A percentile compares a stretch with the other conserved stretches of the same genome.
These are phyloP conservation scores for Ogataea pignaliae DNA, from an alignment of 805 yeast species.

Conservation along the genomic window DNA sequence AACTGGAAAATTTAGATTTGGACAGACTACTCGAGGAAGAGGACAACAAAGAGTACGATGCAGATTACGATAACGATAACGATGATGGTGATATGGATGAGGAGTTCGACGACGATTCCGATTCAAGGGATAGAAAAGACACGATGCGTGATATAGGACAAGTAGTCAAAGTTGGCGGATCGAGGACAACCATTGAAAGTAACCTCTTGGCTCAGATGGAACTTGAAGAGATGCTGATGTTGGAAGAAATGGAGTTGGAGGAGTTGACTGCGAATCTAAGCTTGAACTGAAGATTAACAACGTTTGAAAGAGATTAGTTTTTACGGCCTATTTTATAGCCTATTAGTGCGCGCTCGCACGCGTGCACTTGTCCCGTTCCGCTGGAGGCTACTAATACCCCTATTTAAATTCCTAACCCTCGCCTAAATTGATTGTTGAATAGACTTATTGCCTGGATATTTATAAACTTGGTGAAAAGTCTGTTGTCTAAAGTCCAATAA, in stretches of 20 bases:
- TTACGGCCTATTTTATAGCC: no score
- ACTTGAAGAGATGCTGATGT: constrained; percentile 24
- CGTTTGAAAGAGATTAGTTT: no score
- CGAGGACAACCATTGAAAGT: no score
- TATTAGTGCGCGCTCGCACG: no score
- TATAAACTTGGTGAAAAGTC: no score
- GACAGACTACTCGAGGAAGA: constrained; percentile 8
- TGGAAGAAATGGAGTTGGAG: constrained; percentile 28
- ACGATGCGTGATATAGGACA: no score
- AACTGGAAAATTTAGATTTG: constrained; percentile 13
- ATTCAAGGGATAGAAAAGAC: background rate
- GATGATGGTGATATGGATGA: constrained; percentile 6
- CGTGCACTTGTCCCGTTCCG: no score
- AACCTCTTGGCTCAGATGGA: constrained; percentile 16
- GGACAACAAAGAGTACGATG: constrained; percentile 23
- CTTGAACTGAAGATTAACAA: constrained; percentile 6
- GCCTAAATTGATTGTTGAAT: no score
- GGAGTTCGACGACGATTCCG: background rate
- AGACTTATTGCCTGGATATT: no score
- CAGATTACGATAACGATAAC: constrained; percentile 24
- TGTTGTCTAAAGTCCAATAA: no score
- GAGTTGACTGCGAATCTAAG: constrained; percentile 23
- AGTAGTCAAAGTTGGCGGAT: background rate
- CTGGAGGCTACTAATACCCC: no score
- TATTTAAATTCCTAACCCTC: no score